Conservation (phyloP, 2,329 filamentous ascomycete species). For the Phialemoniopsis sp. region DNA sequence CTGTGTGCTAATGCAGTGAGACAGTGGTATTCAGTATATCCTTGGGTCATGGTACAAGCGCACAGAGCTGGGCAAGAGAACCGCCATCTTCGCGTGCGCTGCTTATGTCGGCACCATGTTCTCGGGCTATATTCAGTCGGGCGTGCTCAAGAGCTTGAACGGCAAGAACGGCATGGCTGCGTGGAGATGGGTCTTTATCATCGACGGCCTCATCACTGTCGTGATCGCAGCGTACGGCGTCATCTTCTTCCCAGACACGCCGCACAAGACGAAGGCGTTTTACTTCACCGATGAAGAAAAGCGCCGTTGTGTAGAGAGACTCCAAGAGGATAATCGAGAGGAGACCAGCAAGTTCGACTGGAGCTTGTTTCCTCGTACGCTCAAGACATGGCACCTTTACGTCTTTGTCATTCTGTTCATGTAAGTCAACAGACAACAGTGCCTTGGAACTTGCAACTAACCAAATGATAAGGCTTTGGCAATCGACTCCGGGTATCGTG, state of each 20-base stretch:
- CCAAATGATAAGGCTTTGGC: conserved; percentile 14
- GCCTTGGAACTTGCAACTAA: neutral
- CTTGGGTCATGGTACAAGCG: conserved; percentile 56
- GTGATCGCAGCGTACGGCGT: conserved; percentile 46
- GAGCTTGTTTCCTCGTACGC: conserved; percentile 13
- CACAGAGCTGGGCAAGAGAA: conserved; percentile 57
- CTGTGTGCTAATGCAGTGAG: too few species aligned
- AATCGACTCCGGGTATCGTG: conserved; percentile 20
- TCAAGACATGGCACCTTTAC: conserved; percentile 18
- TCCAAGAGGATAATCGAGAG: conserved; percentile 18
- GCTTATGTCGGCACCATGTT: conserved; percentile 58
- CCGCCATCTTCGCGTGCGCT: conserved; percentile 56
- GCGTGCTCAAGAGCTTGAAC: conserved; percentile 27
- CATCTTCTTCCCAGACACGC: conserved; percentile 41
- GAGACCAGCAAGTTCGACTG: conserved; percentile 15
- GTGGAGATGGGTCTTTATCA: conserved; percentile 46
- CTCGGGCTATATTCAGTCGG: conserved; percentile 50
- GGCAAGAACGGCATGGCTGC: conserved; percentile 40
- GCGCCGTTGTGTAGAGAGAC: conserved; percentile 31
- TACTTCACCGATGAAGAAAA: conserved; percentile 26
- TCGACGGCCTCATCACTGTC: conserved; percentile 47
- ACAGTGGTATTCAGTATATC: conserved; percentile 38
- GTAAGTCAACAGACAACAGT: conserved; percentile 6
- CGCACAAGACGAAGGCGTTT: conserved; percentile 28
- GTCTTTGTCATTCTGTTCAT: conserved; percentile 19